phyloP scores from a whole-genome alignment of 768 basidiomycete genomes.

The Lactarius akahatsu region DNA sequence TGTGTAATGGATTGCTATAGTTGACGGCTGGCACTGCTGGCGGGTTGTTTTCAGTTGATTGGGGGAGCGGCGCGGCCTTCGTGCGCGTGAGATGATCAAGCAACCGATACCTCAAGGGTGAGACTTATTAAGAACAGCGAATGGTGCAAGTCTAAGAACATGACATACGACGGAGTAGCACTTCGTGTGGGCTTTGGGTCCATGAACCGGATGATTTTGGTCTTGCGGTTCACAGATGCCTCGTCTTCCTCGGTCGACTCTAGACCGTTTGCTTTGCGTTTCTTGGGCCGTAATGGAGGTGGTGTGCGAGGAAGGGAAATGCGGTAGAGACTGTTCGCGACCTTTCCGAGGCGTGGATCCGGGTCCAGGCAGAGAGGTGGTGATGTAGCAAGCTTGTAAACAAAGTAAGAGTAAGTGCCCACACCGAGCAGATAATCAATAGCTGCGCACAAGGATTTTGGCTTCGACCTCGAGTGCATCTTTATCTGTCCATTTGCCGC shows the following conservation, averaged over 20 bases:
- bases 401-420: conserved; percentile 10
- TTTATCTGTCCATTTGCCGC: conserved; percentile 62
- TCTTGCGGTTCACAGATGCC: conserved; percentile 65
- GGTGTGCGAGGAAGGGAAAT: conserved; percentile 74
- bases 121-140: background rate
- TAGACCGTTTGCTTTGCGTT: conserved; percentile 68
- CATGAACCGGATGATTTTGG: conserved; percentile 80
- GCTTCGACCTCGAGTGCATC: conserved; percentile 76
- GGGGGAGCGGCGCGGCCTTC: conserved; percentile 8
- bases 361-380: conserved; percentile 80
- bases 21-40: background rate
- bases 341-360: conserved; percentile 69
- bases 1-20: conserved; percentile 18
- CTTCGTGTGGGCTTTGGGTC: conserved; percentile 53
- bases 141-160: background rate
- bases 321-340: conserved; percentile 71
- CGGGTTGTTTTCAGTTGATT: background rate
- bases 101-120: conserved; percentile 26
- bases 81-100: conserved; percentile 16
- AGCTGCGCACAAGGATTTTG: conserved; percentile 58
- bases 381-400: conserved; percentile 63
- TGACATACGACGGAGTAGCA: conserved; percentile 49
- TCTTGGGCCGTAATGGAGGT: conserved; percentile 50
- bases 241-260: conserved; percentile 73
- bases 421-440: background rate